phyloP scores from a whole-genome alignment of 768 basidiomycete species.

The Kwoniella sp. region DNA sequence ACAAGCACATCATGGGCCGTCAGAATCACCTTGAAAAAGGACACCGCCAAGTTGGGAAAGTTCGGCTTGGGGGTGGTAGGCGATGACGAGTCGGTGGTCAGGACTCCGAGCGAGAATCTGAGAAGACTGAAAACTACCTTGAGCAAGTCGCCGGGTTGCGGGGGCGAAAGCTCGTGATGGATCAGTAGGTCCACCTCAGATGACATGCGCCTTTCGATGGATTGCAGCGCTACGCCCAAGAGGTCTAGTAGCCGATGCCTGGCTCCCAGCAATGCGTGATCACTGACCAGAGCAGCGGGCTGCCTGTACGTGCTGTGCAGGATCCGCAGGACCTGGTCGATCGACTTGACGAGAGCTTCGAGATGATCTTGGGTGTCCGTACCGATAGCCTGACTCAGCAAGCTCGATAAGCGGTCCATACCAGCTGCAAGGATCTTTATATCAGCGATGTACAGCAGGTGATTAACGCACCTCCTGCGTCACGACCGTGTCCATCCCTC shows the following conservation, averaged over 20 bases:
- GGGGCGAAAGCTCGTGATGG: conserved; percentile 18
- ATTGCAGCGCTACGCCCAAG: conserved; percentile 22
- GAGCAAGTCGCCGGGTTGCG: conserved; percentile 20
- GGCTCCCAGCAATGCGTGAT: conserved; percentile 15
- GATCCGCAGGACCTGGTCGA: conserved; percentile 33
- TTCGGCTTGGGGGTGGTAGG: conserved; percentile 28
- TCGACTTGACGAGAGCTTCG: conserved; percentile 7
- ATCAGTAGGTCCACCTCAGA: conserved; percentile 1
- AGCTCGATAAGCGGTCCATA: conserved; percentile 27
- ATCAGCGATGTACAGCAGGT: not conserved
- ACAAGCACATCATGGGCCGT: conserved; percentile 17
- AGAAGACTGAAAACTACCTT: conserved; percentile 24
- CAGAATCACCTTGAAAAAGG: conserved; percentile 20
- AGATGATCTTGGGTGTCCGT: conserved; percentile 24
- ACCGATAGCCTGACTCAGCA: conserved; percentile 28
- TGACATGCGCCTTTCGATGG: conserved; percentile 24
- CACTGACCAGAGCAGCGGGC: conserved; percentile 1
- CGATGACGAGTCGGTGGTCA: conserved; percentile 6
- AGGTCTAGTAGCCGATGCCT: conserved; percentile 32
- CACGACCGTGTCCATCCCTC: conserved; percentile 38
- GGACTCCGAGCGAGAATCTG: conserved; percentile 25
- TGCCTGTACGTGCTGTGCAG: conserved; percentile 14
- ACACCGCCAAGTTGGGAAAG: conserved; percentile 24
- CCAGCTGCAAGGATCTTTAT: conserved; percentile 33
- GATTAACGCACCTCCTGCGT: conserved; percentile 29